A percentile compares a stretch with the other conserved stretches of the same genome.
phyloP scores from a whole-genome alignment of 495 filamentous ascomycete species.

The Melanomma pulvis-pyrius region DNA sequence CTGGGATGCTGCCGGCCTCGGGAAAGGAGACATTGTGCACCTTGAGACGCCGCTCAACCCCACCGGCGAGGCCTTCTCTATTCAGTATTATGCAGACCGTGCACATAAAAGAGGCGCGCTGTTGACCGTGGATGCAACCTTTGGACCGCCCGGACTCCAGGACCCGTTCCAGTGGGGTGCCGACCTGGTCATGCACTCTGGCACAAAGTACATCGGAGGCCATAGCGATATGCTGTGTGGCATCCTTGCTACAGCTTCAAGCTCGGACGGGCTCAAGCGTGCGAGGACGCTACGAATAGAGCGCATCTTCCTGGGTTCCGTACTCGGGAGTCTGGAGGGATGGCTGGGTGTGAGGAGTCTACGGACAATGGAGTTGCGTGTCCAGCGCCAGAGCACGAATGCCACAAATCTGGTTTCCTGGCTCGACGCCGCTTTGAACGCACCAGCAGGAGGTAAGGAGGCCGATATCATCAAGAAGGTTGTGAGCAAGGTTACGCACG shows the following conservation, averaged over 20 bases:
- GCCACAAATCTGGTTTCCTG: slow-evolving; percentile 69
- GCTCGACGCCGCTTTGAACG: slow-evolving; percentile 58
- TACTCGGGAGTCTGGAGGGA: slow-evolving; percentile 88
- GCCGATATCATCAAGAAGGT: slow-evolving; percentile 52
- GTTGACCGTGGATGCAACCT: slow-evolving; percentile 87
- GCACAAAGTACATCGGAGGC: slow-evolving; percentile 94
- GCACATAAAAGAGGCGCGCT: slow-evolving; percentile 73
- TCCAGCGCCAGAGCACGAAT: slow-evolving; percentile 71
- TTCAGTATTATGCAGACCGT: slow-evolving; percentile 66
- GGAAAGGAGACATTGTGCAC: slow-evolving; percentile 79
- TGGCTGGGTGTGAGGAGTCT: slow-evolving; percentile 89
- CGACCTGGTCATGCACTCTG: slow-evolving; percentile 86
- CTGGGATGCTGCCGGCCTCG: slow-evolving; percentile 46
- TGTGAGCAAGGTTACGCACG: slow-evolving; percentile 69
- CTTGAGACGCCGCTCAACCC: slow-evolving; percentile 94
- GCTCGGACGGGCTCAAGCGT: slow-evolving; percentile 48
- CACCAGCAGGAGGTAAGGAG: slow-evolving; percentile 42
- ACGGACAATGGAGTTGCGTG: slow-evolving; percentile 81
- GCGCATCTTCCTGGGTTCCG: slow-evolving; percentile 72
- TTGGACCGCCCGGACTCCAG: slow-evolving; percentile 86
- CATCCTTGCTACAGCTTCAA: slow-evolving; percentile 65
- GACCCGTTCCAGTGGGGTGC: slow-evolving; percentile 81
- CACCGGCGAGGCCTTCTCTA: slow-evolving; percentile 73
- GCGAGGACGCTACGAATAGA: slow-evolving; percentile 58
- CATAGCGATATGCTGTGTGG: slow-evolving; percentile 91